These are phyloP conservation scores for Corchorus capsularis DNA, from an alignment of 345 rosid species.

Conservation along the genomic window DNA sequence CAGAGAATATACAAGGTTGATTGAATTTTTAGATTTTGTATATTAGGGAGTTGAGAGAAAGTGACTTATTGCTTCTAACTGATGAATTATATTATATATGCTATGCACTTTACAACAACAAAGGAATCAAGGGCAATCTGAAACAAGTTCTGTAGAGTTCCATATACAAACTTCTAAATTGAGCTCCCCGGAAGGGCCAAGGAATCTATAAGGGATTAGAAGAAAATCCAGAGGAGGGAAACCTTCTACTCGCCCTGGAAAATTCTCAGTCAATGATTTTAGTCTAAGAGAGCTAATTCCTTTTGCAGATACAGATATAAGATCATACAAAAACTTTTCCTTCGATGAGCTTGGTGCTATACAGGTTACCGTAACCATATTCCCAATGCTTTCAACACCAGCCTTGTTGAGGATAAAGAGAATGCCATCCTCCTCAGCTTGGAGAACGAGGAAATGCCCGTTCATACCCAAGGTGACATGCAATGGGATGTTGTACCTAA, in stretches of 20 bases:
- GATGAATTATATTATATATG: not conserved
- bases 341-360: conserved; percentile 28
- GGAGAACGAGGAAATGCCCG: conserved; percentile 42
- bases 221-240: conserved; percentile 22
- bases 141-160: conserved; percentile 33
- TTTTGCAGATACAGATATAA: conserved; percentile 19
- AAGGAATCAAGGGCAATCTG: conserved; percentile 24
- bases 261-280: conserved; percentile 37
- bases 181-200: conserved; percentile 36
- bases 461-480: conserved; percentile 25
- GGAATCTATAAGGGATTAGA: conserved; percentile 29
- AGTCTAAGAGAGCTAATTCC: conserved; percentile 32
- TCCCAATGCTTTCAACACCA: conserved; percentile 28
- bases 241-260: conserved; percentile 26
- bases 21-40: too few species aligned
- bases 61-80: not conserved
- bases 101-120: not conserved
- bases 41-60: too few species aligned
- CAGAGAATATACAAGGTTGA: too few species aligned
- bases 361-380: conserved; percentile 33
- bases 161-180: conserved; percentile 47
- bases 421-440: conserved; percentile 48
- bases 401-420: conserved; percentile 43
- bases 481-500: conserved; percentile 38
- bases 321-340: conserved; percentile 18